Evolutionary conservation across 345 rosid species (phyloP).

Genomic region (Lepidium africanum): DNA sequence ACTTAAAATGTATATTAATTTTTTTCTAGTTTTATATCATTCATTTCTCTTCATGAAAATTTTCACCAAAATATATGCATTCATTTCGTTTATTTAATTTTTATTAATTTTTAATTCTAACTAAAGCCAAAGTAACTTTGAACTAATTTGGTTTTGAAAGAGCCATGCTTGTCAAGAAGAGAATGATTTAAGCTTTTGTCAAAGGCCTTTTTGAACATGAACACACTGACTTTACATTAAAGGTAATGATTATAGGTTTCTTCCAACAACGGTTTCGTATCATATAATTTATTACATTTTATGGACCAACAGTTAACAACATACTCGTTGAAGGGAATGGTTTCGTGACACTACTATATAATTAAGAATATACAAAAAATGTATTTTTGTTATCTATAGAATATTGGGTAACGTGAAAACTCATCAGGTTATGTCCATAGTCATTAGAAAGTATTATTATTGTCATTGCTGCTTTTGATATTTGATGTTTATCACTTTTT

Average conservation of each 20-base stretch:
- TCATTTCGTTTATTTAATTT: too few relatives aligned
- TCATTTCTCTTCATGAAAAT: background rate
- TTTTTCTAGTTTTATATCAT: background rate
- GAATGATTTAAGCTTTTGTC: slow-evolving; percentile 22
- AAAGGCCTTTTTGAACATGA: slow-evolving; percentile 18
- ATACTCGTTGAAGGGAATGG: slow-evolving; percentile 17
- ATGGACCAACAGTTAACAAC: slow-evolving; percentile 20
- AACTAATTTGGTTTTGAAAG: background rate
- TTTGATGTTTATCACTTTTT: slow-evolving; percentile 16
- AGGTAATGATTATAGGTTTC: slow-evolving; percentile 22
- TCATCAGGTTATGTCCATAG: slow-evolving; percentile 25
- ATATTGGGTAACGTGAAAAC: slow-evolving; percentile 23
- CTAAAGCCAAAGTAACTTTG: background rate
- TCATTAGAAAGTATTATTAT: slow-evolving; percentile 16
- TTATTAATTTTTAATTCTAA: background rate
- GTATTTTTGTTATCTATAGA: slow-evolving; percentile 7
- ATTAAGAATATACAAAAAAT: background rate
- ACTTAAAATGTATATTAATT: too few relatives aligned
- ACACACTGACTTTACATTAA: slow-evolving; percentile 25
- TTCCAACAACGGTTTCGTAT: slow-evolving; percentile 18
- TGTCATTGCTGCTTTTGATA: slow-evolving; percentile 25
- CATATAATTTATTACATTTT: slow-evolving; percentile 10
- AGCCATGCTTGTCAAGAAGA: slow-evolving; percentile 25
- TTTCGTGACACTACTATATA: slow-evolving; percentile 17
- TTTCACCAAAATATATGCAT: background rate